Evolutionary conservation across 805 yeast species (phyloP), one percentile per base, ranked within the genome.

Genomic region (Metschnikowia aberdeeniae): DNA sequence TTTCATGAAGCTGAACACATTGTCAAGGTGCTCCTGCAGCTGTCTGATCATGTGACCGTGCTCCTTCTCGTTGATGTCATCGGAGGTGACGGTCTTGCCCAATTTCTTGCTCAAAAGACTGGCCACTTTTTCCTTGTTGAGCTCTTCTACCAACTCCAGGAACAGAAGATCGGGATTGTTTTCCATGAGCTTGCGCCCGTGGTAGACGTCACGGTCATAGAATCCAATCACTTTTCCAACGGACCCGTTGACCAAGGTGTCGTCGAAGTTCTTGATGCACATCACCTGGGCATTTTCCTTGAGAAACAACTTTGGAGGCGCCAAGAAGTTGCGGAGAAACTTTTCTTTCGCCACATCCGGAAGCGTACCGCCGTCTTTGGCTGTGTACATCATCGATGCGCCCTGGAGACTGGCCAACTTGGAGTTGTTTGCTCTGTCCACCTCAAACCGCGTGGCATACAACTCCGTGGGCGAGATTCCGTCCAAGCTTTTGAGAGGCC

Each of bases 281-380:
- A 93, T 90, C 12, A 93, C 97, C 63, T 93, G 99, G 0, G 97
- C 95, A 31, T 88, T 89, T 44, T 79, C 82, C 61, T 90, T 92
- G 52, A 93, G 67, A 28, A 49, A 43, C 22, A 54, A 43, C 32
- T 43, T 49, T 10, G 43, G 24, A 4, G 58, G 58, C 4, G 55
- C 56, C 43, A 54, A 45, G 34, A 54, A 54, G 36, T 54, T 54
- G 6, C 33, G 11, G 17, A 54, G 51, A 45, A 46, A 35, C 17
- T 36, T 29, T 3, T 40, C 41, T 34, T 46, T 37, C 8, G 41
- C 40, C 1, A 32, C 38, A 6, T 47, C 49, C 38, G 78, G 79
- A 9, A 70, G 52, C 2, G 56, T 46, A 2, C 62, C 63, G 22
- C 59, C 63, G 49, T 72, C 76, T n/a, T 43, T 50, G 6, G 74